Percentiles rank a stretch among this genome's conserved stretches.
Conservation (phyloP, 495 filamentous ascomycete genomes). For the Hypoxylon lienhwacheense region DNA sequence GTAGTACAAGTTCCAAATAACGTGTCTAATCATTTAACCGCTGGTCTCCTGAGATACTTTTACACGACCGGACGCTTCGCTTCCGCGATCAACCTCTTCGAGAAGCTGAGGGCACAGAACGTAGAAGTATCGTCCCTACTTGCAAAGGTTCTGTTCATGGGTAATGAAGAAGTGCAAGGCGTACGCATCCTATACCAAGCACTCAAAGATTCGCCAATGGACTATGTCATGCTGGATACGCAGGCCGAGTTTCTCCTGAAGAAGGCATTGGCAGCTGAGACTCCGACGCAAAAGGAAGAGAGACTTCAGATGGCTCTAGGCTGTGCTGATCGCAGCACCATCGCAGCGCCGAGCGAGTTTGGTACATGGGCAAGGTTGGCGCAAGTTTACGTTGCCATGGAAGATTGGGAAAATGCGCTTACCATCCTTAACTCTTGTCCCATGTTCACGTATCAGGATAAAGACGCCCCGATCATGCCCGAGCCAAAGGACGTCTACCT, state of each 20-base stretch:
- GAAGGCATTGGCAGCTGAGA: slow-evolving; percentile 64
- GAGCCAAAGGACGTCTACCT: slow-evolving; percentile 83
- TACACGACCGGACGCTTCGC: slow-evolving; percentile 92
- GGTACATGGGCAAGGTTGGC: slow-evolving; percentile 94
- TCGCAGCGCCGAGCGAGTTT: slow-evolving; percentile 94
- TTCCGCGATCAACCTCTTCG: slow-evolving; percentile 96
- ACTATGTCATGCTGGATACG: slow-evolving; percentile 89
- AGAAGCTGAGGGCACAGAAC: slow-evolving; percentile 88
- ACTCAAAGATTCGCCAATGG: slow-evolving; percentile 89
- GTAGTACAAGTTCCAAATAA: slow-evolving; percentile 96
- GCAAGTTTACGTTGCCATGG: slow-evolving; percentile 86
- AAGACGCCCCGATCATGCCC: slow-evolving; percentile 91
- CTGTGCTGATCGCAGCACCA: slow-evolving; percentile 90
- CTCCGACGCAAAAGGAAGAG: slow-evolving; percentile 54
- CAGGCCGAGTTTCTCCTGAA: slow-evolving; percentile 90
- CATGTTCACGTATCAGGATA: slow-evolving; percentile 99
- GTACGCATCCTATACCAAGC: slow-evolving; percentile 86
- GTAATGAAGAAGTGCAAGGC: slow-evolving; percentile 94
- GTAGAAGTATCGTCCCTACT: slow-evolving; percentile 92
- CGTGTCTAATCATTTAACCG: slow-evolving; percentile 92
- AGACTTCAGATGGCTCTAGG: slow-evolving; percentile 79
- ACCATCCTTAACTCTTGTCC: slow-evolving; percentile 98
- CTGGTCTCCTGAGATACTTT: slow-evolving; percentile 94
- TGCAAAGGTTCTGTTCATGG: slow-evolving; percentile 84
- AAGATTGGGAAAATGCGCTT: slow-evolving; percentile 91